These are phyloP conservation scores for Trichoderma asperellum DNA, from an alignment of 2,329 filamentous ascomycete genomes.

Conservation along the genomic window DNA sequence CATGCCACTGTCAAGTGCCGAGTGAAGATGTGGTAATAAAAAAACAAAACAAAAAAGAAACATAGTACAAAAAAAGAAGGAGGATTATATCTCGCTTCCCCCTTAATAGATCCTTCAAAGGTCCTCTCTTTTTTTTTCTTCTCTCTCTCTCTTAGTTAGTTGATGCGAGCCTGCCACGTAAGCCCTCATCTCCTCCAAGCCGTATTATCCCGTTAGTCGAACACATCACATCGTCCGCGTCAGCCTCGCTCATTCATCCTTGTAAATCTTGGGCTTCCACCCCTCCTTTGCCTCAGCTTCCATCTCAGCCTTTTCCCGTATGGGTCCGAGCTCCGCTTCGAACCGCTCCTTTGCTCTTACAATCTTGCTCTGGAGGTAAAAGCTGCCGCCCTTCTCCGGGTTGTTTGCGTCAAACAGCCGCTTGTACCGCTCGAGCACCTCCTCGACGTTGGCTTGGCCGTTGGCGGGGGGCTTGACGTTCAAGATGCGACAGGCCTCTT, in stretches of 20 bases:
- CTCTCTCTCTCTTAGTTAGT: background rate
- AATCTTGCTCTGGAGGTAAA: constrained; percentile 98
- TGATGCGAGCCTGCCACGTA: constrained; percentile 3
- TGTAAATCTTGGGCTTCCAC: constrained; percentile 95
- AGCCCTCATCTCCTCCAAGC: background rate
- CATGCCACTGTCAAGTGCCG: constrained; percentile 58
- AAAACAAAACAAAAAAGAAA: background rate
- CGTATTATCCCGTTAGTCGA: constrained; percentile 18
- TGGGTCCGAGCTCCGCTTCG: constrained; percentile 79
- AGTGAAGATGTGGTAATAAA: constrained; percentile 56
- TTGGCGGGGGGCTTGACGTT: constrained; percentile 84
- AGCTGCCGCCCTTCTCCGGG: constrained; percentile 92
- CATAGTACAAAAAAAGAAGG: constrained; percentile 37
- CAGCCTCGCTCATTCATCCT: constrained; percentile 61
- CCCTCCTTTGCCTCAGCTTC: constrained; percentile 82
- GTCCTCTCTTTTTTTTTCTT: background rate
- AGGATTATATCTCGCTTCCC: constrained; percentile 16
- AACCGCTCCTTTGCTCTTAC: constrained; percentile 88
- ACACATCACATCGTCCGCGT: constrained; percentile 13
- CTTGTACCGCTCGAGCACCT: constrained; percentile 88
- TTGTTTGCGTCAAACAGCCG: constrained; percentile 92
- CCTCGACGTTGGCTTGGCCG: constrained; percentile 76
- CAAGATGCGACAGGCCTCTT: constrained; percentile 96
- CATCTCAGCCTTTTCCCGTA: constrained; percentile 69
- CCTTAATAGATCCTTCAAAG: background rate